These are phyloP conservation scores for Takashimella koratensis DNA, from an alignment of 1,284 basidiomycete species.

Conservation along the genomic window DNA sequence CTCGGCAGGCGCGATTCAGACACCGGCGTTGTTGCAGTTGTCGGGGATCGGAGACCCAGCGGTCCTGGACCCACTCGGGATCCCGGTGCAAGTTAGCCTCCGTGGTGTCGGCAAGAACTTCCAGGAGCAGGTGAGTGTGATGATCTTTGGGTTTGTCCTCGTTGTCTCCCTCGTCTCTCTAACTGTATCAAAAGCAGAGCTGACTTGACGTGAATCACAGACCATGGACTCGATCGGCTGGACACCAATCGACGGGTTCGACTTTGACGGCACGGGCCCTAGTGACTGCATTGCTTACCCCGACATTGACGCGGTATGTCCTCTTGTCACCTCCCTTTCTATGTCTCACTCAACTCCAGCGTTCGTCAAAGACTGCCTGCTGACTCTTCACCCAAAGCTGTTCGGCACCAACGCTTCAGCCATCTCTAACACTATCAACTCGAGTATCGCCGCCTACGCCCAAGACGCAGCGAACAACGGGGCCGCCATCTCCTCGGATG, in stretches of 20 bases:
- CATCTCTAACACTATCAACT: background rate
- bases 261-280: conserved; percentile 16
- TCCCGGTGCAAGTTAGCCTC: conserved; percentile 16
- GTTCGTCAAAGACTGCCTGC: too few relatives aligned
- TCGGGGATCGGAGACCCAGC: conserved; percentile 14
- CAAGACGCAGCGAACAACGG: conserved; percentile 19
- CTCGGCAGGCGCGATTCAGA: conserved; percentile 10
- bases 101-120: conserved; percentile 29
- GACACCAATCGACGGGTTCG: conserved; percentile 20
- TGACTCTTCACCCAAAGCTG: background rate
- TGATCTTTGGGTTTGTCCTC: background rate
- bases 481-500: conserved; percentile 17
- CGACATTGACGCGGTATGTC: conserved; percentile 10
- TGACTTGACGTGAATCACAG: conserved; percentile 2
- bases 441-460: conserved; percentile 24
- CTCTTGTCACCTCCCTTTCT: too few relatives aligned
- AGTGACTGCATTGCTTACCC: conserved; percentile 21
- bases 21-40: conserved; percentile 16
- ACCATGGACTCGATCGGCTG: conserved; percentile 24
- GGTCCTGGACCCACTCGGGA: conserved; percentile 11
- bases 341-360: too few relatives aligned
- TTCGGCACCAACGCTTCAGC: conserved; percentile 1
- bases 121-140: conserved; percentile 24
- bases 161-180: too few relatives aligned
- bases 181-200: too few relatives aligned